Evolutionary conservation across 108 stramenopile genomes (phyloP).

Genomic region (Cylindrotheca closterium): DNA sequence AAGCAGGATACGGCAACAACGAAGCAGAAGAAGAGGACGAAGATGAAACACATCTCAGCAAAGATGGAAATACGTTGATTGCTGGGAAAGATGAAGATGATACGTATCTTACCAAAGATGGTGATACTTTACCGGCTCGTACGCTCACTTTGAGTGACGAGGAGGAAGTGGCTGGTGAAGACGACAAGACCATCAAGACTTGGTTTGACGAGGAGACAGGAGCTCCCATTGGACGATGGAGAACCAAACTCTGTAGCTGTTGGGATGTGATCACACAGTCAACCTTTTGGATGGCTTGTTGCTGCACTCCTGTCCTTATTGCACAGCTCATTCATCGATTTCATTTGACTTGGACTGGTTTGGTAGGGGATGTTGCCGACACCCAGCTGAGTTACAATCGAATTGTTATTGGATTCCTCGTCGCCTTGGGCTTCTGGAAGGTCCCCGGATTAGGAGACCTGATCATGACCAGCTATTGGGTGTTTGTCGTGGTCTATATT

Average conservation of each 20-base stretch:
- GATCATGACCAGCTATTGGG: slow-evolving; percentile 17
- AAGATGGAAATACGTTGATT: too few species aligned
- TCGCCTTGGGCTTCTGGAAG: slow-evolving; percentile 30
- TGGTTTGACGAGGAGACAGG: slow-evolving; percentile 30
- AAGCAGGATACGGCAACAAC: background rate
- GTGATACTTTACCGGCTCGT: background rate
- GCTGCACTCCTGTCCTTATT: slow-evolving; percentile 43
- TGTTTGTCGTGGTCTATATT: slow-evolving; percentile 28
- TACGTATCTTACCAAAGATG: background rate
- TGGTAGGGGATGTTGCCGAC: slow-evolving; percentile 27
- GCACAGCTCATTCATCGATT: slow-evolving; percentile 61
- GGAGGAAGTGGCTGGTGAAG: background rate
- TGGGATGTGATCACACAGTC: slow-evolving; percentile 64
- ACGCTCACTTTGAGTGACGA: slow-evolving; percentile 12
- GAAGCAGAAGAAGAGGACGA: background rate
- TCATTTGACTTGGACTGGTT: slow-evolving; percentile 52
- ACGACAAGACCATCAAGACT: background rate
- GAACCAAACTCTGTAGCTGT: slow-evolving; percentile 41
- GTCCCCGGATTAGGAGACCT: slow-evolving; percentile 34
- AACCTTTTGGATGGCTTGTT: slow-evolving; percentile 59
- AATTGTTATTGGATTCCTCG: slow-evolving; percentile 29
- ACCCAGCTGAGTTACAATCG: slow-evolving; percentile 52
- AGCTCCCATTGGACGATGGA: slow-evolving; percentile 45
- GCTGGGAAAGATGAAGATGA: too few species aligned
- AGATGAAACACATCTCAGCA: background rate